Base-by-base conservation (phyloP, 805 yeast species). In the Saccharomycopsis olivae region DNA sequence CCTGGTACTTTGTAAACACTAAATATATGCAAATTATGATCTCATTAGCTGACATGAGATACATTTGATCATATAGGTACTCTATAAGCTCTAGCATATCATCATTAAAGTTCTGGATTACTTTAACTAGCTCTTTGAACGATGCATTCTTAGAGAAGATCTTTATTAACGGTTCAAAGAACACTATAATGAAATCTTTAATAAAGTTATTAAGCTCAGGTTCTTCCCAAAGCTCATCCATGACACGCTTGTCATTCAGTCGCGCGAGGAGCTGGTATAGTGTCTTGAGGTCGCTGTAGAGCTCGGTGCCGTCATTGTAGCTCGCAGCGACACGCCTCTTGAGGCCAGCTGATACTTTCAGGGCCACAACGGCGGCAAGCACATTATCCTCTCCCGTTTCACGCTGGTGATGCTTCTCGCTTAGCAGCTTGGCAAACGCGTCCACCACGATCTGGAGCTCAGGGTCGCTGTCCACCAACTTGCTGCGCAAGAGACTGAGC, bases 151-250 rank as follows among this genome's bases (percentile, higher is more conserved):
- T 73, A 61, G 83, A 79, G 1, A 84, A 66, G 21, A 67, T 67
- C 16, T 19, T 41, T 41, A 83, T 78, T 54, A 84, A 61, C 1
- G 94, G 92, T 47, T 78, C 79, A 54, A 81, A 83, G 47, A 83
- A 75, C 47, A 82, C 63, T 2, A 84, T 64, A 35, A 92, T 66
- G 21, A 86, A 64, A 35, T 83, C 84, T 48, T 81, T 81, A 42
- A 88, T 63, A 31, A 89, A 66, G 28, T 68, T 68, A n/a, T 87
- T 77, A 34, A 94, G 62, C 48, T 82, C 84, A 0, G 89, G 86
- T 50, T 88, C 95, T 34, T 74, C 75, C 94, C 95, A 85, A 32
- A 88, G 55, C 52, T 78, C 78, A 51, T 76, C 77, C 64, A 88
- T 59, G 32, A 80, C 61, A 41, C 75, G 73, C 54, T 85, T 87